Percentiles rank a stretch among this genome's conserved stretches.
Evolutionary conservation across 2,329 filamentous ascomycete genomes (phyloP).

Genomic region (Lachnellula cervina): DNA sequence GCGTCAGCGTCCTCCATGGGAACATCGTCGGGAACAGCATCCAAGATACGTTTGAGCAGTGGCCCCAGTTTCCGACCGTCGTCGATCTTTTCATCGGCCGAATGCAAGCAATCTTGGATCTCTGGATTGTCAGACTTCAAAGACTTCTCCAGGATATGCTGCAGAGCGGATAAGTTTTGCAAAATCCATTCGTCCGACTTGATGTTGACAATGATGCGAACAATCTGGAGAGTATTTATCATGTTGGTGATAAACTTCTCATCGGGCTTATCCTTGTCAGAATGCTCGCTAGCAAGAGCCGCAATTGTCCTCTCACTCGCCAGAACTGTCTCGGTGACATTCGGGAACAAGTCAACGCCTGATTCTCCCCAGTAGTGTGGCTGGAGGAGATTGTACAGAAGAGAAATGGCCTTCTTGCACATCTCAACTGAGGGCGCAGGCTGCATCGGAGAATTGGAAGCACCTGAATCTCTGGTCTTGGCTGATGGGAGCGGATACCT

Average conservation of each 20-base stretch:
- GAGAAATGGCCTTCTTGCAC: conserved; percentile 75
- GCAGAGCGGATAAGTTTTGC: conserved; percentile 68
- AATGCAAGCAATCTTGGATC: conserved; percentile 87
- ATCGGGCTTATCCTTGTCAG: conserved; percentile 67
- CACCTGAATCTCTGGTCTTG: conserved; percentile 53
- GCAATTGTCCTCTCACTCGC: conserved; percentile 70
- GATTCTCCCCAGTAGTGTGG: conserved; percentile 88
- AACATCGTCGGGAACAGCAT: conserved; percentile 77
- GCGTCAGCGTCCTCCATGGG: conserved; percentile 73
- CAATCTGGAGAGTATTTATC: conserved; percentile 88
- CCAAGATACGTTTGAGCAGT: conserved; percentile 74
- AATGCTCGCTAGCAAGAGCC: conserved; percentile 53
- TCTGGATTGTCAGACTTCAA: conserved; percentile 85
- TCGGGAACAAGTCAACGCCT: conserved; percentile 85
- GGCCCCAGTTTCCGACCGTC: conserved; percentile 68
- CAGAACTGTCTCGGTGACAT: conserved; percentile 81
- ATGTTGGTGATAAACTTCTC: conserved; percentile 82
- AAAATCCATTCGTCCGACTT: conserved; percentile 90
- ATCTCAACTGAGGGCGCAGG: conserved; percentile 65
- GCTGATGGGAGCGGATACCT: conserved; percentile 72
- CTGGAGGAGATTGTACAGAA: conserved; percentile 80
- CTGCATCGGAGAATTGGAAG: conserved; percentile 41
- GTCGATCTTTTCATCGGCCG: conserved; percentile 63
- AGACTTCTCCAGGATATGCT: conserved; percentile 86
- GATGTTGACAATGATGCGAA: conserved; percentile 82